phyloP scores from a whole-genome alignment of 495 filamentous ascomycete genomes.

The Arthonia radiata region DNA sequence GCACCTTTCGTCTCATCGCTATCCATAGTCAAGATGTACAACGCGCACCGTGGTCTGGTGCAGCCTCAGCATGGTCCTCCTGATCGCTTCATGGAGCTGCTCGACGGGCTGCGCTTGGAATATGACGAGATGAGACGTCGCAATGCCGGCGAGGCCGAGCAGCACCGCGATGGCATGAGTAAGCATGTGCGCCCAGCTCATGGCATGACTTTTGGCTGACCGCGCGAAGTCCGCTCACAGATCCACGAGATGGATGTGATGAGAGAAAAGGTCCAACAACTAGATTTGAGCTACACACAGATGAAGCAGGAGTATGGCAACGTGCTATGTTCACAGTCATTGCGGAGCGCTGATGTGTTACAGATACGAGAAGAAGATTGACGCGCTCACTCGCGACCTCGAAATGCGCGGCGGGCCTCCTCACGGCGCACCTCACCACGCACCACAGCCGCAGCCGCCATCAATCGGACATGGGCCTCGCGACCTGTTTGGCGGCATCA shows the following conservation, averaged over 20 bases:
- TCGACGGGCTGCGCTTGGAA: slow-evolving; percentile 73
- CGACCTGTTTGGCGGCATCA: slow-evolving; percentile 85
- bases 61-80: slow-evolving; percentile 26
- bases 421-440: slow-evolving; percentile 56
- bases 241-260: slow-evolving; percentile 84
- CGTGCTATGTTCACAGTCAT: not conserved
- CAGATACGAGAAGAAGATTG: slow-evolving; percentile 86
- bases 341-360: not conserved
- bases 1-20: too few relatives aligned
- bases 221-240: slow-evolving; percentile 45
- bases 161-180: slow-evolving; percentile 78
- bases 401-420: slow-evolving; percentile 56
- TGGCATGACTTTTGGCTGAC: slow-evolving; percentile 1
- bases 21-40: too few relatives aligned
- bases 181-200: slow-evolving; percentile 18
- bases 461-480: slow-evolving; percentile 75
- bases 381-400: slow-evolving; percentile 63
- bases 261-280: slow-evolving; percentile 64
- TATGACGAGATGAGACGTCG: slow-evolving; percentile 61
- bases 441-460: slow-evolving; percentile 53
- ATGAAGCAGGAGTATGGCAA: slow-evolving; percentile 68
- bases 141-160: slow-evolving; percentile 62
- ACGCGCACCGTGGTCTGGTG: slow-evolving; percentile 51
- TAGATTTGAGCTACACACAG: slow-evolving; percentile 64
- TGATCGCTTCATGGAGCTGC: slow-evolving; percentile 63